phyloP scores from a whole-genome alignment of 495 filamentous ascomycete genomes.

The Durotheca rogersii region DNA sequence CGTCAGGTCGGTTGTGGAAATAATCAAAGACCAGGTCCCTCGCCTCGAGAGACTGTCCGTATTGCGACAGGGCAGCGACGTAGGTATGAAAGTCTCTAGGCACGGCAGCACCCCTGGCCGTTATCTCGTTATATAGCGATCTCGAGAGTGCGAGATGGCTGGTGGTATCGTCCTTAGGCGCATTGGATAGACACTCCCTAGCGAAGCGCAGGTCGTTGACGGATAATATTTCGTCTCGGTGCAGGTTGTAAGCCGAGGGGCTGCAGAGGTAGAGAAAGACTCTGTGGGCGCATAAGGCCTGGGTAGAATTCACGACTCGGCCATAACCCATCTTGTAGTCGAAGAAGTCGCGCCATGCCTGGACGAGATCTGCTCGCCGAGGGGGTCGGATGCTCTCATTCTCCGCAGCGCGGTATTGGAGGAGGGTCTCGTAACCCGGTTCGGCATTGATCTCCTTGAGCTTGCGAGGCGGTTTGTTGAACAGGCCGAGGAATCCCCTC shows the following conservation, averaged over 20 bases:
- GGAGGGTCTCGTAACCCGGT: slow-evolving; percentile 60
- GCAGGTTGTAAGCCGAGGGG: slow-evolving; percentile 39
- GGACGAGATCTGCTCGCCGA: slow-evolving; percentile 55
- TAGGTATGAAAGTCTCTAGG: slow-evolving; percentile 49
- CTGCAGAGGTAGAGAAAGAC: slow-evolving; percentile 60
- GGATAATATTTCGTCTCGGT: slow-evolving; percentile 44
- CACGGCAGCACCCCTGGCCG: slow-evolving; percentile 21
- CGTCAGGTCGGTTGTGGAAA: slow-evolving; percentile 31
- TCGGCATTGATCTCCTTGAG: slow-evolving; percentile 57
- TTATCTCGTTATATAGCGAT: slow-evolving; percentile 56
- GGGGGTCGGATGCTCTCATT: slow-evolving; percentile 57
- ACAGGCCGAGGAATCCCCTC: slow-evolving; percentile 59
- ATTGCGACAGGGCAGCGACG: slow-evolving; percentile 57
- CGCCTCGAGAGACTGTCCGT: slow-evolving; percentile 62
- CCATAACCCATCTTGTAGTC: slow-evolving; percentile 49
- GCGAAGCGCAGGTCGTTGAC: slow-evolving; percentile 54
- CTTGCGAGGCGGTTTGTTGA: slow-evolving; percentile 53
- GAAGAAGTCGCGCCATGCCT: slow-evolving; percentile 67
- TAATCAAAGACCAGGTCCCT: slow-evolving; percentile 51
- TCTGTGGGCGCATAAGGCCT: slow-evolving; percentile 57
- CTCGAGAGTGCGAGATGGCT: slow-evolving; percentile 57
- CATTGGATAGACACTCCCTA: slow-evolving; percentile 38
- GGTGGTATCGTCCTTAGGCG: slow-evolving; percentile 41
- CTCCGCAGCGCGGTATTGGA: slow-evolving; percentile 49
- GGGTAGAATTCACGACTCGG: slow-evolving; percentile 60